phyloP scores from a whole-genome alignment of 2,329 filamentous ascomycete genomes.

The Phyllosticta citriasiana region DNA sequence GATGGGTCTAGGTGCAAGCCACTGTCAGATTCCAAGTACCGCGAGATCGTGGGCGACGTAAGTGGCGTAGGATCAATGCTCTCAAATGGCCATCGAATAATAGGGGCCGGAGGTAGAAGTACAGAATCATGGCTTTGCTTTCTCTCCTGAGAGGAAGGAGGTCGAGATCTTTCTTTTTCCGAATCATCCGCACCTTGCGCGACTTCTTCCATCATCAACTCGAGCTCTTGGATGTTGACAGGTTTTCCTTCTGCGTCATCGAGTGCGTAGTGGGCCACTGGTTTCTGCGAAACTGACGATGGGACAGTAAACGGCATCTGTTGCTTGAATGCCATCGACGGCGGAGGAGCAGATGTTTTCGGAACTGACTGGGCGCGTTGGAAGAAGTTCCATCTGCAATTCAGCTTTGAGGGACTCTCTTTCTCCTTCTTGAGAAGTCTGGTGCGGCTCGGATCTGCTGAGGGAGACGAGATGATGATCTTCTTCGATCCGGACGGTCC shows the following conservation, averaged over 20 bases:
- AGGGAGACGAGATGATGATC: not conserved
- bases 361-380: conserved; percentile 37
- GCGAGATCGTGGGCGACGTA: conserved; percentile 26
- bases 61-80: conserved; percentile 18
- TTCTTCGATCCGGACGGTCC: not conserved
- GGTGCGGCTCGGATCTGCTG: not conserved
- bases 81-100: conserved; percentile 23
- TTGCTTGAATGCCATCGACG: conserved; percentile 11
- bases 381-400: conserved; percentile 50
- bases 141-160: not conserved
- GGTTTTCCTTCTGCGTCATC: conserved; percentile 37
- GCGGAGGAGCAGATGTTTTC: conserved; percentile 25
- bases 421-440: conserved; percentile 15
- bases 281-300: conserved; percentile 23
- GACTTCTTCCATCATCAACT: conserved; percentile 36
- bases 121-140: conserved; percentile 24
- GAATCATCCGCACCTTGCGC: conserved; percentile 14
- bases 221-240: conserved; percentile 35
- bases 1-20: not conserved
- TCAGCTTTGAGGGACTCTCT: conserved; percentile 23
- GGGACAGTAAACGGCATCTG: conserved; percentile 21
- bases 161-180: conserved; percentile 1
- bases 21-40: not conserved
- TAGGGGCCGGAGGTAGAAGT: conserved; percentile 20
- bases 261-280: conserved; percentile 49